Base-by-base conservation (phyloP, 2,329 filamentous ascomycete genomes). In the Phialocephala subalpina region DNA sequence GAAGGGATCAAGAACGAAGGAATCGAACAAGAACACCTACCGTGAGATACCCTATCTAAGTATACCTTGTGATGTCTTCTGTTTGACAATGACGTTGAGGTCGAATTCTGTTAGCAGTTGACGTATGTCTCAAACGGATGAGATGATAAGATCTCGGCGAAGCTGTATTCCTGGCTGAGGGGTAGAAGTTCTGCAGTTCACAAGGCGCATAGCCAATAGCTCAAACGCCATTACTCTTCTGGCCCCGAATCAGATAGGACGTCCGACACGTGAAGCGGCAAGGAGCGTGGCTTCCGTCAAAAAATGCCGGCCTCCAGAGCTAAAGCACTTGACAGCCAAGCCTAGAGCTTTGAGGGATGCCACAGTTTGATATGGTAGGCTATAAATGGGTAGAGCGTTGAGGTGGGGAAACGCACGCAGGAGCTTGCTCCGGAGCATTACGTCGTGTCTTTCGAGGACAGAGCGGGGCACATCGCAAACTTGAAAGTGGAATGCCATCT, bases 341-440 rank as follows among this genome's bases (percentile, higher is more conserved):
- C 6, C n/a, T 11, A n/a, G n/a, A 25, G 45, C 11, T n/a, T 14
- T 33, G 29, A 49, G n/a, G 3, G 45, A 22, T 6, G 22, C 20
- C 45, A 49, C 45, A 49, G 9, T 25, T n/a, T 49, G 45, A 22
- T 1, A 22, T 49, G 45, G 20, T 49, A 49, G 45, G 45, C n/a
- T 25, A 6, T 11, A 5, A 9, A 25, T 9, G 2, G 20, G n/a
- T 5, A 7, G 18, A n/a, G 11, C 12, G 5, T 25, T 3, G 20
- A 6, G 7, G n/a, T 22, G n/a, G 20, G 45, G 45, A 49, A 49
- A 25, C n/a, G 22, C 45, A 25, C n/a, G 22, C 45, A 49, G 45
- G 45, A 49, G 20, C 45, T 49, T 49, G 45, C 45, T 49, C 45
- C 45, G 45, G 18, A 25, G 45, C n/a, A 25, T 49, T 49, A 49